Evolutionary conservation across 2,329 filamentous ascomycete genomes (phyloP), one percentile per base, ranked within the genome.

Genomic region (Pseudogymnoascus sp.): DNA sequence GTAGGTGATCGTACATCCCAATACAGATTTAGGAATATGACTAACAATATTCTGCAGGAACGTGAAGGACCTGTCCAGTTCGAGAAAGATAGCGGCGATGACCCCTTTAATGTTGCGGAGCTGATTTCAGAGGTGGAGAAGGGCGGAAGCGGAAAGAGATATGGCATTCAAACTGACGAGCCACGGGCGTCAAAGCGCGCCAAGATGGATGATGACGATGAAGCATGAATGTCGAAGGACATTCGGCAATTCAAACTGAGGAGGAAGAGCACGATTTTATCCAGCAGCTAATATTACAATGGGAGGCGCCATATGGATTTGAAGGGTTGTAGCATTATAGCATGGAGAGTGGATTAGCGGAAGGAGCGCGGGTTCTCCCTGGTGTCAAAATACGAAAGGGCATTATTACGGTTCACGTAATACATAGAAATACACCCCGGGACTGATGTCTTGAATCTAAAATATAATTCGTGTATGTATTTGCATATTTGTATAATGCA

Each of bases 1-100:
- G 85, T 88, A 70, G 78, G 82, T 74, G 57, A 32, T 64, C 28
- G 20, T 58, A 25, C 32, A 34, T 20, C 47, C 28, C 28, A 54
- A 11, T 6, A 11, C 16, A 54, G 5, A 54, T 18, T 34, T 6
- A 34, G 30, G 28, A 32, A 54, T 20, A 16, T 32, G 34, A 3
- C 57, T 58, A 54, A 54, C 25, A 25, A 25, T 59, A 60, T 61
- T 34, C 63, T 66, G 59, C 67, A 89, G 84, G 85, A 84, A 64
- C 84, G 92, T 61, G 90, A 95, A 69, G 94, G 94, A 4, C 94
- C 94, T 0, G 94, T 99, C 28, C 90, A 96, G 73, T 99, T 99
- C 69, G 93, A 97, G 74, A 96, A 93, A 75, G 93, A 97, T 60
- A 82, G 76, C 1, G 76, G 75, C 30, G 70, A 73, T 16, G 93